Percentiles rank a stretch among this genome's conserved stretches.
phyloP scores from a whole-genome alignment of 208 protist species.

The Leishmania lainsoni region DNA sequence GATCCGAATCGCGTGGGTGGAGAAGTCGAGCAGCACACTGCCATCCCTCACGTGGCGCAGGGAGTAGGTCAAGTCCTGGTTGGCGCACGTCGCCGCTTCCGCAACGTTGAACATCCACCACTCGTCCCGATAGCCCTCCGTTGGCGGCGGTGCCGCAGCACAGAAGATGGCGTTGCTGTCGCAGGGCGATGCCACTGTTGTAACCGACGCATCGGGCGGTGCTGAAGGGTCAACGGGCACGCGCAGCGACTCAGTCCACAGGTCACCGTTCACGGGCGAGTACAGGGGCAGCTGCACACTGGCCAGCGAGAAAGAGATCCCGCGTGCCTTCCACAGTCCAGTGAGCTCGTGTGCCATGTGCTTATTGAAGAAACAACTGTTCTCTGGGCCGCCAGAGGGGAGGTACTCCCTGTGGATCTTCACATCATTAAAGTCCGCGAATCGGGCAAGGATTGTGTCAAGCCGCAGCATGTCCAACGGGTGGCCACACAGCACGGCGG shows the following conservation, averaged over 20 bases:
- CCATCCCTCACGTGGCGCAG: slow-evolving; percentile 62
- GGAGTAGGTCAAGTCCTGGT: slow-evolving; percentile 74
- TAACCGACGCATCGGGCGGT: background rate
- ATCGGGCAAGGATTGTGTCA: slow-evolving; percentile 59
- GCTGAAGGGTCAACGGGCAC: background rate
- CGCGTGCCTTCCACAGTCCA: slow-evolving; percentile 50
- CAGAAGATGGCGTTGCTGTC: slow-evolving; percentile 7
- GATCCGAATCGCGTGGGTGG: slow-evolving; percentile 42
- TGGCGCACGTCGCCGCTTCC: slow-evolving; percentile 48
- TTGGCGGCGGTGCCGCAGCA: background rate
- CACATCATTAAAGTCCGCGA: slow-evolving; percentile 56
- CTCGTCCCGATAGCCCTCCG: slow-evolving; percentile 13
- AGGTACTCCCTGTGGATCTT: slow-evolving; percentile 81
- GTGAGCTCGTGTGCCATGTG: slow-evolving; percentile 56
- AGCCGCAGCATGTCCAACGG: slow-evolving; percentile 73
- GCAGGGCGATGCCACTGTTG: background rate
- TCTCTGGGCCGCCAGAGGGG: slow-evolving; percentile 54
- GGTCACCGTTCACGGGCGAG: slow-evolving; percentile 71
- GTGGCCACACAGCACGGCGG: slow-evolving; percentile 73
- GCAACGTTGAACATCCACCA: slow-evolving; percentile 54
- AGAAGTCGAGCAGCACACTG: slow-evolving; percentile 75
- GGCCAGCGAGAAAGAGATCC: slow-evolving; percentile 44
- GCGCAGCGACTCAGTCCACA: slow-evolving; percentile 31
- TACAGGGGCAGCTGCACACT: slow-evolving; percentile 57
- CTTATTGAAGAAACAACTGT: slow-evolving; percentile 70